Base-by-base conservation (phyloP, 73 alveolate species). In the Symbiodinium natans region DNA sequence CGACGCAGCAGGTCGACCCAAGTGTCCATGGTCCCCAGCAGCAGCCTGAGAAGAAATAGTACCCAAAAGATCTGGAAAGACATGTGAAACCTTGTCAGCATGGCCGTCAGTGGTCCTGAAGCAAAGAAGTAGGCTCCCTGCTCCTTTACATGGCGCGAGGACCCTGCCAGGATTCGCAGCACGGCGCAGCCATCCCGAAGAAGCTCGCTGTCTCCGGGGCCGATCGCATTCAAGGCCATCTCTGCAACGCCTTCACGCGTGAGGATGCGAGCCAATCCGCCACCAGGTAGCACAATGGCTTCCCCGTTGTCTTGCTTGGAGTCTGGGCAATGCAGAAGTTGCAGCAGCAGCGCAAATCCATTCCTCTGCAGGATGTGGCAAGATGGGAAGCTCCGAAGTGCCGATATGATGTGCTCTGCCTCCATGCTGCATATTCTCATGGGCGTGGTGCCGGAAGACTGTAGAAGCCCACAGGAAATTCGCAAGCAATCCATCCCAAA, bases 281-380 rank as follows among this genome's bases (percentile, higher is more conserved):
- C 92, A 42, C 92, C 92, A 27, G 92, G 92, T 10, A 84, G 92
- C 7, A 75, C 92, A 43, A 84, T 19, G 34, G 31, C 31, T 42
- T 13, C 92, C 29, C 33, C 48, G 23, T n/a, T 25, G 43, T 23
- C 34, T n/a, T 43, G 40, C 38, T 23, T 23, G 39, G 40, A 84
- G 41, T 8, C 42, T 1, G 43, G 46, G 48, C 39, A 23, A 9
- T 75, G 42, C 33, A 38, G 71, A 36, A 41, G 33, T 8, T 84
- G 92, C 17, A 40, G 73, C 15, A 84, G 52, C 8, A 84, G 33
- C 31, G 92, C 41, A 19, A 84, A 84, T 9, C 92, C 92, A 43
- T 84, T 63, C 17, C 92, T 40, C 42, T 84, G 92, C 77, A 84
- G 29, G 46, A 68, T 75, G 9, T 42, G 92, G 34, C 92, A 84